Evolutionary conservation across 495 filamentous ascomycete genomes (phyloP), one percentile per base, ranked within the genome.

Genomic region (Aspergillus hancockii): DNA sequence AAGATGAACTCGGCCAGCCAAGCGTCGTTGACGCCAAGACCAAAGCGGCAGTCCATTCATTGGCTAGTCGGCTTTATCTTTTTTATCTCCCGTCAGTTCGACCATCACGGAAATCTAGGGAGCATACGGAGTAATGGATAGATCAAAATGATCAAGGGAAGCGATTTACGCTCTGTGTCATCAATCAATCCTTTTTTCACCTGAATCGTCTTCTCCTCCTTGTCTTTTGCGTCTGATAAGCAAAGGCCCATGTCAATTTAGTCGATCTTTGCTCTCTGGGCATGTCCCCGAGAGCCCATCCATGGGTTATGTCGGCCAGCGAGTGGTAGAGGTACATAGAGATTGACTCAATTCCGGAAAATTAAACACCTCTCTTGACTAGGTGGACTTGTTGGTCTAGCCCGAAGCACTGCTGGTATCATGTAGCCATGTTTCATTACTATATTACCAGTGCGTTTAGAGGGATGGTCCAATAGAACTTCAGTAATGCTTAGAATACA

Each of bases 11-110:
- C 36, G 31, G n/a, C 19, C 23, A n/a, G 32, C 25, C 30, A 19
- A 23, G 25, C 8, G 45, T 46, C 19, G 50, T 52, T 21, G 49
- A 18, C 32, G 57, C 57, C 57, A 59, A 59, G 57, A 53, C 57
- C 25, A 21, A 22, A 52, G 56, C 57, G 38, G 49, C 49, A 53
- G 51, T 21, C 18, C 41, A 22, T 36, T 30, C 14, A 36, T 22
- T 32, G 28, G 50, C 30, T 22, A 12, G 12, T 40, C 32, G 51
- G 31, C 34, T 40, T 40, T 53, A 53, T 38, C 50, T 38, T 21
- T n/a, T 51, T 31, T 51, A 30, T 49, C 34, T 4, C 34, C 34
- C 34, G n/a, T 45, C 41, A 45, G n/a, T 3, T 45, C 41, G 7
- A 19, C 7, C n/a, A 18, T 18, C 8, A 36, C n/a, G 13, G 8